These are phyloP conservation scores for Knoxia roxburghii DNA, from an alignment of 257 asterid genomes.

Conservation along the genomic window DNA sequence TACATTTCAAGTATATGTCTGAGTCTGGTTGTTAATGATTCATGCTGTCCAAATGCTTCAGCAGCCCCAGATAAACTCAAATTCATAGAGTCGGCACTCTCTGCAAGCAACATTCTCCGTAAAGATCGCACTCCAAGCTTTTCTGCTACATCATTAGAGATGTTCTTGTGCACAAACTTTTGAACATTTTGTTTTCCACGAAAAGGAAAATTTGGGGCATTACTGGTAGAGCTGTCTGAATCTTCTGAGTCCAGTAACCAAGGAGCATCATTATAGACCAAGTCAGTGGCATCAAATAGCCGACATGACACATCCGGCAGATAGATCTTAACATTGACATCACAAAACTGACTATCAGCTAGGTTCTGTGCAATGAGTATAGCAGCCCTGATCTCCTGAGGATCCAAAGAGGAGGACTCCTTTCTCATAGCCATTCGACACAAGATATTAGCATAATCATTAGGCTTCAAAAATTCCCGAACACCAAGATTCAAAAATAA, in stretches of 20 bases:
- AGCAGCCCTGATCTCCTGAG: slow-evolving; percentile 80
- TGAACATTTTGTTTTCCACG: slow-evolving; percentile 59
- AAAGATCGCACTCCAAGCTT: slow-evolving; percentile 93
- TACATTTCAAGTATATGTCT: slow-evolving; percentile 97
- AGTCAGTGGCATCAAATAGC: slow-evolving; percentile 52
- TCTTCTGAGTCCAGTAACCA: slow-evolving; percentile 83
- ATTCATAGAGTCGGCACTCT: slow-evolving; percentile 97
- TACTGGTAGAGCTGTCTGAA: slow-evolving; percentile 50
- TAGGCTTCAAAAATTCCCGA: slow-evolving; percentile 60
- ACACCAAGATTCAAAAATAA: slow-evolving; percentile 84
- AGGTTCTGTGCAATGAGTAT: slow-evolving; percentile 85
- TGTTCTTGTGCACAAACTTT: slow-evolving; percentile 78
- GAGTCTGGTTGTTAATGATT: slow-evolving; percentile 90
- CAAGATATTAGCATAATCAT: slow-evolving; percentile 79
- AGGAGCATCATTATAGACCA: slow-evolving; percentile 93
- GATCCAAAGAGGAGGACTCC: slow-evolving; percentile 62
- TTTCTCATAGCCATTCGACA: slow-evolving; percentile 66
- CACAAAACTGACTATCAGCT: slow-evolving; percentile 64
- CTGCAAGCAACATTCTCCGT: slow-evolving; percentile 86
- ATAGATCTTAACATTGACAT: slow-evolving; percentile 52
- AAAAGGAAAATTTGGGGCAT: slow-evolving; percentile 36
- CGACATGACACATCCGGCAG: slow-evolving; percentile 84
- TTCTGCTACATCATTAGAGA: slow-evolving; percentile 95
- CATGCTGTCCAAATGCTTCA: slow-evolving; percentile 99
- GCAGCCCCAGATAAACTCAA: slow-evolving; percentile 95